Evolutionary conservation across 768 basidiomycete genomes (phyloP).

Genomic region (Megacollybia marginata): DNA sequence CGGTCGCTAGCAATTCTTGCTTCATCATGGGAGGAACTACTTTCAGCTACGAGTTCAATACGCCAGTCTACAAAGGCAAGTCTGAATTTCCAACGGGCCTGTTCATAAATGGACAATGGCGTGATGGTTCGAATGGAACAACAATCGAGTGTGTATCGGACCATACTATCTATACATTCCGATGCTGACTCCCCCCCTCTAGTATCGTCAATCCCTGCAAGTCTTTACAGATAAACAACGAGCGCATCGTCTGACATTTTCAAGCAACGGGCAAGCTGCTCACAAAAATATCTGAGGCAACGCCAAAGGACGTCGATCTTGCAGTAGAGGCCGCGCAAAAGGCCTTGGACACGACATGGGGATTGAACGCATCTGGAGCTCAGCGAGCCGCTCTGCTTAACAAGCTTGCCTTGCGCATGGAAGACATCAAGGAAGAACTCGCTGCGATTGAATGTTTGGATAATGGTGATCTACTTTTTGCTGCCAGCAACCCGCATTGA

Average conservation of each 20-base stretch:
- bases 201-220: conserved; percentile 50
- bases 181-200: conserved; percentile 13
- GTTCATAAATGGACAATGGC: conserved; percentile 68
- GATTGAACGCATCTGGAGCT: conserved; percentile 26
- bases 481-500: neutral
- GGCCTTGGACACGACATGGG: conserved; percentile 29
- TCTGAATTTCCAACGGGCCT: conserved; percentile 57
- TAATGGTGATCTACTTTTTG: conserved; percentile 16
- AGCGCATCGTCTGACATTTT: conserved; percentile 15
- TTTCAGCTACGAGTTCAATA: conserved; percentile 30
- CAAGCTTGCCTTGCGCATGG: conserved; percentile 42
- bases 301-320: conserved; percentile 51
- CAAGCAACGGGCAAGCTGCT: conserved; percentile 52
- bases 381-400: conserved; percentile 28
- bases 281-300: conserved; percentile 43
- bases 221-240: too few species aligned
- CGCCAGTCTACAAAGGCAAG: conserved; percentile 48
- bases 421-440: conserved; percentile 33
- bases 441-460: conserved; percentile 40
- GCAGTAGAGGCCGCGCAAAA: conserved; percentile 57
- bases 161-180: conserved; percentile 13
- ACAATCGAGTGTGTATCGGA: conserved; percentile 52
- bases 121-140: conserved; percentile 42
- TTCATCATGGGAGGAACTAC: neutral
- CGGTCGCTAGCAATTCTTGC: too few species aligned